Base-by-base conservation (phyloP, 176 grass and related monocot genomes). In the Miscanthus lutarioriparius region DNA sequence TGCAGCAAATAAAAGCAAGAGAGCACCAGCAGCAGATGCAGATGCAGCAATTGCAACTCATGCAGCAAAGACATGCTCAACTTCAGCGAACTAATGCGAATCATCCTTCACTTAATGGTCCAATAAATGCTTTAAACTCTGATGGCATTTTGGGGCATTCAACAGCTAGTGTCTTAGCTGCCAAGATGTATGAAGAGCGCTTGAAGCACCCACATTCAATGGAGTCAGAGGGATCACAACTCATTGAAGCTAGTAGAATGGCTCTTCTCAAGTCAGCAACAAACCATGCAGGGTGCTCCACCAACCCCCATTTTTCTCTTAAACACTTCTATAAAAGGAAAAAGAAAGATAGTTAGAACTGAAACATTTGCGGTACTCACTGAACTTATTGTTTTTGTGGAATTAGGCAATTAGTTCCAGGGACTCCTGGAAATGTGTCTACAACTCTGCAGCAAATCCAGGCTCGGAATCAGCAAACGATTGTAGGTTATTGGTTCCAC, bases 181-280 rank as follows among this genome's bases (percentile, higher is more conserved):
- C 92, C 54, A 98, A 95, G 85, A 95, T 98, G 85, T 98, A 98
- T 43, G 95, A 98, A 92, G 95, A 98, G 48, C 93, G 95, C 13
- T 87, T 95, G 67, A 98, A 98, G 75, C 88, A 89, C 53, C 89
- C 95, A 69, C 91, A 95, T 78, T 78, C 87, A 39, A 87, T 95
- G 88, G 95, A 98, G 58, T 84, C 92, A 8, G 95, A 98, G 43
- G 91, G 81, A 75, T 94, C 94, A 47, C 92, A 91, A 32, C 87
- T 94, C 87, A 76, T 95, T 40, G 95, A 95, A 90, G 95, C 90
- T 41, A 90, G 78, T 77, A 92, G 92, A 82, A 94, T 98, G 88
- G 91, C 92, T 78, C 89, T 98, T 90, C 87, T 98, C n/a, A 98
- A 98, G 82, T 95, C 95, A 10, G 92, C 91, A 77, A 88, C 84